Evolutionary conservation across 2,329 filamentous ascomycete genomes (phyloP), one percentile per base, ranked within the genome.

Genomic region (Aspergillus brunneoviolaceus): DNA sequence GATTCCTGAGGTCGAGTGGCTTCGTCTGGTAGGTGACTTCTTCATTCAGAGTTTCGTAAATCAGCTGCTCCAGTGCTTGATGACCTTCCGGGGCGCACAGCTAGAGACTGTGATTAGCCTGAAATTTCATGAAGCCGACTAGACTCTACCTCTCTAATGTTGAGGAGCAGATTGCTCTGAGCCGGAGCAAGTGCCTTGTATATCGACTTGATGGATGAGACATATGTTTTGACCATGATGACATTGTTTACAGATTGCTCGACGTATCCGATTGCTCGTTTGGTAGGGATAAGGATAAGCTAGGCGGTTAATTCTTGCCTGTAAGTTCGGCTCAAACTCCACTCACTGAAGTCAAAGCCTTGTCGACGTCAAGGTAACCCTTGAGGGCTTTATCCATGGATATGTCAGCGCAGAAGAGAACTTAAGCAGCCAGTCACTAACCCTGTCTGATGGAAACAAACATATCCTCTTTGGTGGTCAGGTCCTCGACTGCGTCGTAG

Each of bases 241-340:
- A 97, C 84, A 67, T 94, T 87, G 69, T 96, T 96, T 69, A 96
- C 88, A 3, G 90, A 88, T 65, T 93, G 89, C 71, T 96, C 92
- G 0, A 88, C 88, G 55, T 86, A 84, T 56, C 86, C 80, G 12
- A 95, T 81, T 1, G 87, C 87, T 0, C 84, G 78, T 61, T 88
- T 85, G 0, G 82, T 84, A 0, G 89, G 87, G 16, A 92, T 80
- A n/a, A 92, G 83, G 45, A 96, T 92, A 47, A 97, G 84, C 85
- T 92, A 65, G 21, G 51, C 19, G 31, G 54, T 72, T 45, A 71
- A 68, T 51, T 52, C 50, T 11, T 53, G 4, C 47, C 21, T 19
- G 31, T 5, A 39, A 6, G n/a, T 49, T 11, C 12, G 33, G 4
- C 27, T 23, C 4, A 21, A 33, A 16, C 9, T 21, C 4, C 29